Conservation (phyloP, 176 grass and related monocot species). For the Puya raimondii region DNA sequence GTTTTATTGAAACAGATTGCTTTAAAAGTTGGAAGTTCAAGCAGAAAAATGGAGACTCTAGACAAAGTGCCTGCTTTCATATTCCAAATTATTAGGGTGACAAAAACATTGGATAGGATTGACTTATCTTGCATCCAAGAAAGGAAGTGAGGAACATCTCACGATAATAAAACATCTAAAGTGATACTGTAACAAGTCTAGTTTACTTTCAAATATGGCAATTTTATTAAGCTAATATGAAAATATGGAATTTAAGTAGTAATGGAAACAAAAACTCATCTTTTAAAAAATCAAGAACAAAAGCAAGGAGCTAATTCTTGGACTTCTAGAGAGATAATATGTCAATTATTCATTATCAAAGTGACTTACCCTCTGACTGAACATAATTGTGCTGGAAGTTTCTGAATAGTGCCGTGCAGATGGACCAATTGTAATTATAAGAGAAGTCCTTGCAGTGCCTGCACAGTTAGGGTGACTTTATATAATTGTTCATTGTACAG, state of each 20-base stretch:
- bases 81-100: too few relatives aligned
- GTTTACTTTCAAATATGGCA: too few relatives aligned
- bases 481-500: neutral
- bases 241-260: too few relatives aligned
- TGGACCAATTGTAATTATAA: conserved; percentile 91
- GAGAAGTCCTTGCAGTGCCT: conserved; percentile 94
- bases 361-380: conserved; percentile 80
- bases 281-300: neutral
- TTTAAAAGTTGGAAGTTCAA: neutral
- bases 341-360: neutral
- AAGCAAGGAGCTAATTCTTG: neutral
- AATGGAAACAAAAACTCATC: too few relatives aligned
- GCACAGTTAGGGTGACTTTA: conserved; percentile 20
- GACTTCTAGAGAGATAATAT: neutral
- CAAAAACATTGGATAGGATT: too few relatives aligned
- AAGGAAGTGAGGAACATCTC: too few relatives aligned
- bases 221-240: too few relatives aligned
- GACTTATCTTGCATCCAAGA: too few relatives aligned
- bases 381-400: conserved; percentile 93
- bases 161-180: too few relatives aligned
- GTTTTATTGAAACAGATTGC: neutral
- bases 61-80: too few relatives aligned
- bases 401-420: conserved; percentile 79
- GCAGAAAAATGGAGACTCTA: too few relatives aligned
- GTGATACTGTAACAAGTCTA: too few relatives aligned